Evolutionary conservation across 176 grass and related monocot genomes (phyloP).

Genomic region (Carex myosuroides): DNA sequence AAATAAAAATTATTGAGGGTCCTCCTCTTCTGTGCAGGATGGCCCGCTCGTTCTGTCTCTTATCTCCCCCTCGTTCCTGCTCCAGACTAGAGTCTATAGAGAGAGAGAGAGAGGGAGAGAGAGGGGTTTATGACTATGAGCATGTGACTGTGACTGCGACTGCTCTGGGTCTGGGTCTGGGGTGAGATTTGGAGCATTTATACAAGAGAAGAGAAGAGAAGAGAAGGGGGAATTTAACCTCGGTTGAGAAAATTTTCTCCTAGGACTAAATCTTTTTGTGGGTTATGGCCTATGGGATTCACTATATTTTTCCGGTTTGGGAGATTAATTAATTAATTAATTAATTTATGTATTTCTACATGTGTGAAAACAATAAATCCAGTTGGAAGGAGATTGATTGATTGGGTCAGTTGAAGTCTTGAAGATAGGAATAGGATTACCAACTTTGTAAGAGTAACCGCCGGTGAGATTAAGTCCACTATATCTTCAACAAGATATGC

Average conservation of each 20-base stretch:
- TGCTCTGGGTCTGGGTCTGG: background rate
- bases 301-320: background rate
- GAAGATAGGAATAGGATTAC: background rate
- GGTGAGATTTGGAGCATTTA: background rate
- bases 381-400: background rate
- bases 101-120: background rate
- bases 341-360: background rate
- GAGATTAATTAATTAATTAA: background rate
- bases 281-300: background rate
- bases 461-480: background rate
- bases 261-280: background rate
- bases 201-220: background rate
- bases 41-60: conserved; percentile 9
- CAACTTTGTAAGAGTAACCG: background rate
- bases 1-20: background rate
- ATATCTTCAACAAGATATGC: background rate
- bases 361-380: background rate
- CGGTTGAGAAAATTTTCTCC: background rate
- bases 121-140: background rate
- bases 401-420: background rate
- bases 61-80: background rate
- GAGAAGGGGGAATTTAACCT: background rate
- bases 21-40: background rate
- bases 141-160: background rate
- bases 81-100: no score